These are phyloP conservation scores for Oryza australiensis DNA, from an alignment of 176 grass and related monocot genomes.

Conservation along the genomic window DNA sequence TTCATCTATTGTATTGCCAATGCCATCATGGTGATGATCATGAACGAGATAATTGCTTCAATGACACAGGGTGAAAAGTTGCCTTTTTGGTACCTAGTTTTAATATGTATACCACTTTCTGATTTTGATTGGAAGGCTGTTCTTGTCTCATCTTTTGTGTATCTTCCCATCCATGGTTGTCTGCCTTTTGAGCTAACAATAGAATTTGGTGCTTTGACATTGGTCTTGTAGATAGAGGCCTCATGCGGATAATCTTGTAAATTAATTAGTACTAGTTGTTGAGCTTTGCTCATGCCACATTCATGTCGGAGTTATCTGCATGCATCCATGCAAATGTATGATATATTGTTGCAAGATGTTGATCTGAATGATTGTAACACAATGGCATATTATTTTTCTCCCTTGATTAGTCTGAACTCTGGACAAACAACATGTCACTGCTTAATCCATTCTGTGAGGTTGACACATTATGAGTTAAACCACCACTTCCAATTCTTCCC, in stretches of 20 bases:
- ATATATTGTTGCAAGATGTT: not conserved
- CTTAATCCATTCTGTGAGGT: not conserved
- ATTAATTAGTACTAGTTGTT: not conserved
- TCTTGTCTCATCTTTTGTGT: not conserved
- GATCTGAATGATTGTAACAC: not conserved
- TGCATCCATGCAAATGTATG: not conserved
- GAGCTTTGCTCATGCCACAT: not conserved
- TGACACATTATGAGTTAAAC: constrained; percentile 13
- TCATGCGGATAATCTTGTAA: constrained; percentile 27
- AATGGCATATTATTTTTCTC: not conserved
- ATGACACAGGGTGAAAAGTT: constrained; percentile 9
- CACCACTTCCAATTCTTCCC: not conserved
- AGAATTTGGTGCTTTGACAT: constrained; percentile 31
- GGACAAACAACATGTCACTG: not conserved
- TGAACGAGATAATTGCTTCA: constrained; percentile 22
- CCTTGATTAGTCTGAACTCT: not conserved
- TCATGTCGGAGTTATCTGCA: not conserved
- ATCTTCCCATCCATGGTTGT: not conserved
- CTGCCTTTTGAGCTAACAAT: not conserved
- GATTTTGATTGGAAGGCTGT: not conserved
- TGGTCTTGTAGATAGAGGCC: not conserved
- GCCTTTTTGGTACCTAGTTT: not conserved
- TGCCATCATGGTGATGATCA: constrained; percentile 28
- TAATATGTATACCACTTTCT: not conserved
- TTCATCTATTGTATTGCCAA: constrained; percentile 36